Percentiles rank a stretch among this genome's conserved stretches.
phyloP scores from a whole-genome alignment of 139 green algal genomes.

The Volvox reticuliferus region DNA sequence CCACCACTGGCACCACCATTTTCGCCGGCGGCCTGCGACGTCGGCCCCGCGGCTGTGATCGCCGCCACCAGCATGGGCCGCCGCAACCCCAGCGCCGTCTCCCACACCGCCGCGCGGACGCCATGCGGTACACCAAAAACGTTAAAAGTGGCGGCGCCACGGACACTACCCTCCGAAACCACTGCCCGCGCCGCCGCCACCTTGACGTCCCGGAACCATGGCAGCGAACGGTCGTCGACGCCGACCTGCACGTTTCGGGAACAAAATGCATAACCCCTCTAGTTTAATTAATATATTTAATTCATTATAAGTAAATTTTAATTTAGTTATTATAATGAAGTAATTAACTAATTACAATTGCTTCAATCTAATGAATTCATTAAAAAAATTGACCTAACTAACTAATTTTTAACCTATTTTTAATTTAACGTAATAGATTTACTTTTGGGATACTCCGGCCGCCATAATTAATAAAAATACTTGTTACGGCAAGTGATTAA shows the following conservation, averaged over 20 bases:
- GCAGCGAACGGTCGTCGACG: constrained; percentile 67
- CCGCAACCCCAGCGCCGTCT: constrained; percentile 50
- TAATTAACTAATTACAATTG: no score
- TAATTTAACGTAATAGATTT: no score
- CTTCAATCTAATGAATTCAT: no score
- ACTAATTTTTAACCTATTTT: no score
- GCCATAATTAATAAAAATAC: no score
- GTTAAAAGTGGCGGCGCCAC: constrained; percentile 49
- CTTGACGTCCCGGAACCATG: constrained; percentile 69
- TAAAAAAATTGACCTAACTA: no score
- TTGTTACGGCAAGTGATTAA: no score
- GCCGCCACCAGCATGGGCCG: not conserved
- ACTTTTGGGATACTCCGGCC: no score
- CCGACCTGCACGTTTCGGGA: constrained; percentile 60
- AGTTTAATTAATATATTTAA: no score
- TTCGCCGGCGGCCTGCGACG: not conserved
- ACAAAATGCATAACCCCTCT: no score
- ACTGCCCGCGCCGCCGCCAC: constrained; percentile 47
- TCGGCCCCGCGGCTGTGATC: not conserved
- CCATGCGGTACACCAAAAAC: constrained; percentile 51
- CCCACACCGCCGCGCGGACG: constrained; percentile 44
- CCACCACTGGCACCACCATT: not conserved
- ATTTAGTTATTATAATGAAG: no score
- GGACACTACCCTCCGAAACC: constrained; percentile 50
- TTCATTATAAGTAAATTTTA: no score